Evolutionary conservation across 129 eudicot species (phyloP).

Genomic region (Chrysanthemum lavandulifolium): DNA sequence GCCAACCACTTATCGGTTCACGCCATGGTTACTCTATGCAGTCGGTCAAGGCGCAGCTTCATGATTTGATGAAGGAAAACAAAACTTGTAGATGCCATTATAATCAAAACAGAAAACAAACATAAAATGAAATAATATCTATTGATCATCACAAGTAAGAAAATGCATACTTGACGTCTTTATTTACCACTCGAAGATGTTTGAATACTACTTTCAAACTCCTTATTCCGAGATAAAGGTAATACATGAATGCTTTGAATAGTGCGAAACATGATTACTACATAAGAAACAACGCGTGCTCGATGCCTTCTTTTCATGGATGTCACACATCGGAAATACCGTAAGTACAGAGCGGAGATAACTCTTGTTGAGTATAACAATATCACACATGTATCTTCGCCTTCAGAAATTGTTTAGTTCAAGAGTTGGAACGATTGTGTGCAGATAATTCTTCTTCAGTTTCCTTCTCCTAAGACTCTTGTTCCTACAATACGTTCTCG

Average conservation of each 20-base stretch:
- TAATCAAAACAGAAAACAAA: not conserved
- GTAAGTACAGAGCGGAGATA: constrained; percentile 1
- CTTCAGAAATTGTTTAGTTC: constrained; percentile 31
- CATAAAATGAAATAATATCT: not conserved
- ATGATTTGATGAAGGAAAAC: too few species aligned
- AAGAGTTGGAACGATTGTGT: constrained; percentile 24
- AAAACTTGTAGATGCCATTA: too few species aligned
- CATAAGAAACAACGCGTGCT: constrained; percentile 7
- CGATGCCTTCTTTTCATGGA: constrained; percentile 22
- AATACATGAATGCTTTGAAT: not conserved
- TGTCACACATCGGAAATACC: not conserved
- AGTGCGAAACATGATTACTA: not conserved
- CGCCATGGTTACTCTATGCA: too few species aligned
- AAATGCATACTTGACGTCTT: not conserved
- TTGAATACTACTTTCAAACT: constrained; percentile 19
- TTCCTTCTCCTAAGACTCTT: constrained; percentile 66
- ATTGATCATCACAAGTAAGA: constrained; percentile 7
- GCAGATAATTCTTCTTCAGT: constrained; percentile 58
- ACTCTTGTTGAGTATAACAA: constrained; percentile 5
- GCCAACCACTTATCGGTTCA: too few species aligned
- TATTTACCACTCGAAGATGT: constrained; percentile 4
- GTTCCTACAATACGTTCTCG: constrained; percentile 75
- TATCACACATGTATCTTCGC: not conserved
- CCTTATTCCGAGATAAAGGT: constrained; percentile 16
- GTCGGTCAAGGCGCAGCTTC: too few species aligned